These are phyloP conservation scores for Rheum nobile DNA, from an alignment of 148 eudicot species.

Conservation along the genomic window DNA sequence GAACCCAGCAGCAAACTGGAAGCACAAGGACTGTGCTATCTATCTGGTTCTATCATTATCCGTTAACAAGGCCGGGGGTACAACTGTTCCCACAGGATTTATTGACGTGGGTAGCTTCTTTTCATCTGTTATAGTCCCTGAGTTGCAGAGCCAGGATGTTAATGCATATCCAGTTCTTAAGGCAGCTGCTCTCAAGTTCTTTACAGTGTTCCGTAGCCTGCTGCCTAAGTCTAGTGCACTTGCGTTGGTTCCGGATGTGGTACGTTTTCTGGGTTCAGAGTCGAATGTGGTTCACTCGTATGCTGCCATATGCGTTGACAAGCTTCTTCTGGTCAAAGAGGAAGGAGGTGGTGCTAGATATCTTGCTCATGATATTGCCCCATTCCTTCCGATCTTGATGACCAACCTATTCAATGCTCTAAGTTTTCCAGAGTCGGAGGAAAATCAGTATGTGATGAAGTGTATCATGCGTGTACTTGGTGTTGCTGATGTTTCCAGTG, in stretches of 20 bases:
- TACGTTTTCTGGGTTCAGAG: conserved; percentile 58
- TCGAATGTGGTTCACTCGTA: conserved; percentile 96
- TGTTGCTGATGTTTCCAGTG: conserved; percentile 63
- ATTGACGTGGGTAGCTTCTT: conserved; percentile 77
- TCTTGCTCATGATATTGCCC: conserved; percentile 52
- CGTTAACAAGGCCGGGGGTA: conserved; percentile 61
- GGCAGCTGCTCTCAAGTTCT: conserved; percentile 86
- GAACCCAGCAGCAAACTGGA: conserved; percentile 77
- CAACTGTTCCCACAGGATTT: conserved; percentile 61
- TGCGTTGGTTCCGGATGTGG: conserved; percentile 71
- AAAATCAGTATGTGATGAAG: conserved; percentile 92
- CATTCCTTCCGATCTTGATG: conserved; percentile 49
- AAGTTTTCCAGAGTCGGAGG: conserved; percentile 85
- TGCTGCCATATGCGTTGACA: conserved; percentile 85
- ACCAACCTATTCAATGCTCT: conserved; percentile 70
- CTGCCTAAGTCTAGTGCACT: conserved; percentile 64
- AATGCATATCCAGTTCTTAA: conserved; percentile 80
- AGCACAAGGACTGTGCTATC: conserved; percentile 87
- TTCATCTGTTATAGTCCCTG: conserved; percentile 67
- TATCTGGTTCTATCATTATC: conserved; percentile 82
- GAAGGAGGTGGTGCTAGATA: conserved; percentile 67
- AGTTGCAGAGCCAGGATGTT: conserved; percentile 71
- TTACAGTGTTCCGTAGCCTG: conserved; percentile 71
- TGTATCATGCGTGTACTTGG: conserved; percentile 97
- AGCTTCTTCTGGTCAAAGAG: conserved; percentile 80